Conservation (phyloP, 306 rosid species). For the Dryas alaskensis region DNA sequence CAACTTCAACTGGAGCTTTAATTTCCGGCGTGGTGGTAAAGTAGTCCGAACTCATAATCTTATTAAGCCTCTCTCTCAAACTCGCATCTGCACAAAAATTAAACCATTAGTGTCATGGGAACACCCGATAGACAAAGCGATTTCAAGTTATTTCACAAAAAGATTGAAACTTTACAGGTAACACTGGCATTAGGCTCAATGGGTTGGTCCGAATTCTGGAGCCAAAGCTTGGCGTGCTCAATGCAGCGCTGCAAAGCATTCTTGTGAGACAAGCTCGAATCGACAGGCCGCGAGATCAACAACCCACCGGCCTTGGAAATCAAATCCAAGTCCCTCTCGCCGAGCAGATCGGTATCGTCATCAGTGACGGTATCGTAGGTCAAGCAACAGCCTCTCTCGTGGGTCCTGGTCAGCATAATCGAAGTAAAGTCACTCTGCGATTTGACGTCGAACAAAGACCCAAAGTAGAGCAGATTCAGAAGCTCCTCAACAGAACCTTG, state of each 20-base stretch:
- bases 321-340: conserved; percentile 81
- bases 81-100: conserved; percentile 50
- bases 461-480: conserved; percentile 79
- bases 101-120: background rate
- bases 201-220: conserved; percentile 56
- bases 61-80: conserved; percentile 79
- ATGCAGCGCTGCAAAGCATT: conserved; percentile 73
- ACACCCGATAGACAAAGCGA: background rate
- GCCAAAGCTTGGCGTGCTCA: conserved; percentile 92
- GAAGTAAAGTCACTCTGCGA: conserved; percentile 83
- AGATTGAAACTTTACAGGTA: conserved; percentile 50
- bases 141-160: background rate
- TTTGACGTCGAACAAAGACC: conserved; percentile 83
- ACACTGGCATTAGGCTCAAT: conserved; percentile 57
- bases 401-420: conserved; percentile 79
- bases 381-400: conserved; percentile 89
- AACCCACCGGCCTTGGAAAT: conserved; percentile 59
- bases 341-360: conserved; percentile 91
- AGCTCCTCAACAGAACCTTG: conserved; percentile 57
- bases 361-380: conserved; percentile 94
- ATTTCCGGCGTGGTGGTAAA: conserved; percentile 85
- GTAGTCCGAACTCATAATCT: conserved; percentile 87
- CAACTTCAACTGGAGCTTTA: conserved; percentile 82
- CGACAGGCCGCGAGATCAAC: conserved; percentile 72
- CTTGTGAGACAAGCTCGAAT: conserved; percentile 80